Conservation (phyloP, 2,329 filamentous ascomycete genomes). For the Aspergillus nomiae region DNA sequence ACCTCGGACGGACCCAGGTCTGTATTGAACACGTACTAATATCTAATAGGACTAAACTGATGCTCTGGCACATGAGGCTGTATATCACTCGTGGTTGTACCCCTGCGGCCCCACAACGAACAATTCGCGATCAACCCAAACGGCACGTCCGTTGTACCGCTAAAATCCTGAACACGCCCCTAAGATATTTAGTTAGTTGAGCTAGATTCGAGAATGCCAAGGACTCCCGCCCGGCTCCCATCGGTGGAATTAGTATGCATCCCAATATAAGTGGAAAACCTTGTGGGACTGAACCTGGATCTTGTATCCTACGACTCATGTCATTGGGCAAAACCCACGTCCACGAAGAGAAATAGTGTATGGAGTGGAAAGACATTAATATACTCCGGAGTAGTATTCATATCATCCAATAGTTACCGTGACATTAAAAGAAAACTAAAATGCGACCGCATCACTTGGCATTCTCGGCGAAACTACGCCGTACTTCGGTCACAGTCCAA, state of each 20-base stretch:
- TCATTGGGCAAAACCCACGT: not conserved
- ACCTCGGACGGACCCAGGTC: too few species aligned
- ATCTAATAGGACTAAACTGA: not conserved
- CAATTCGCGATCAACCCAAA: not conserved
- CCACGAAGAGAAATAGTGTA: not conserved
- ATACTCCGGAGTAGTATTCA: not conserved
- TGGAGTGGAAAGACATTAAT: not conserved
- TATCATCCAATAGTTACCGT: not conserved
- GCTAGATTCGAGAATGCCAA: not conserved
- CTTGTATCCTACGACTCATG: not conserved
- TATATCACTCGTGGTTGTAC: too few species aligned
- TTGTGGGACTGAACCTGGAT: not conserved
- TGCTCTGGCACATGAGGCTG: too few species aligned
- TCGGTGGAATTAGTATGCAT: not conserved
- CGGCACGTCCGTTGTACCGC: not conserved
- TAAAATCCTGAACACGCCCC: not conserved
- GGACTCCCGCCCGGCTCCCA: not conserved
- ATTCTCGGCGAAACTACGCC: slow-evolving; percentile 1
- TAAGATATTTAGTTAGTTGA: not conserved
- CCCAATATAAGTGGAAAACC: not conserved
- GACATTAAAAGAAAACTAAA: not conserved
- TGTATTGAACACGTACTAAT: not conserved
- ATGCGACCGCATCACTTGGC: not conserved
- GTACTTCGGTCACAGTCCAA: slow-evolving; percentile 25
- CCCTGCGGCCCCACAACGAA: not conserved